Percentiles rank a stretch among this genome's conserved stretches.
Conservation (phyloP, 371 early-diverging fungal genomes). For the Zancudomyces culisetae region DNA sequence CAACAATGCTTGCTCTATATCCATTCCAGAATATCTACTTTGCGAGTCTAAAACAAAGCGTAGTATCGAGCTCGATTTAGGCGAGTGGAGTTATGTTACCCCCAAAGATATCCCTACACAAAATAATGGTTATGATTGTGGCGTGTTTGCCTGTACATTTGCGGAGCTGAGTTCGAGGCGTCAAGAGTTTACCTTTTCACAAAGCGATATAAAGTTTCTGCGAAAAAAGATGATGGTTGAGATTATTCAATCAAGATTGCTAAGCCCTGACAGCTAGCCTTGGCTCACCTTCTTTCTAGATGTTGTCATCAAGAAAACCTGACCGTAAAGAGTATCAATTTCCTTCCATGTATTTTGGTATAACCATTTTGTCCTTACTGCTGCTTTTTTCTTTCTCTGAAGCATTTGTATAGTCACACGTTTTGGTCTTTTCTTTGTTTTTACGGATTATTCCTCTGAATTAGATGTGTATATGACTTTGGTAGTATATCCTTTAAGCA, state of each 20-base stretch:
- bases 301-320: no score
- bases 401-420: no score
- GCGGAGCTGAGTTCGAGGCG: slow-evolving; percentile 51
- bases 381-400: no score
- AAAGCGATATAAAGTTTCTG: slow-evolving; percentile 46
- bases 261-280: no score
- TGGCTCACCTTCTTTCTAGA: no score
- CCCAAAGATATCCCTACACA: slow-evolving; percentile 71
- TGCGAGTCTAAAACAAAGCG: slow-evolving; percentile 51
- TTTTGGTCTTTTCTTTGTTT: no score
- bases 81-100: slow-evolving; percentile 41
- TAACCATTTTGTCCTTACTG: no score
- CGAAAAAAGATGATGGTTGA: slow-evolving; percentile 55
- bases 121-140: slow-evolving; percentile 85
- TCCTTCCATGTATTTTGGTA: no score
- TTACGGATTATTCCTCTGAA: no score
- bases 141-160: slow-evolving; percentile 88
- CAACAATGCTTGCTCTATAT: slow-evolving; percentile 29
- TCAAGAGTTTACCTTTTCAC: slow-evolving; percentile 44
- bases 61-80: slow-evolving; percentile 26
- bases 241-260: slow-evolving; percentile 31
- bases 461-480: no score
- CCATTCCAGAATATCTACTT: slow-evolving; percentile 43
- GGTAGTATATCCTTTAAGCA: no score
- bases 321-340: no score